Evolutionary conservation across 306 rosid genomes (phyloP), one percentile per base, ranked within the genome.

Genomic region (Amphicarpaea edgeworthii): DNA sequence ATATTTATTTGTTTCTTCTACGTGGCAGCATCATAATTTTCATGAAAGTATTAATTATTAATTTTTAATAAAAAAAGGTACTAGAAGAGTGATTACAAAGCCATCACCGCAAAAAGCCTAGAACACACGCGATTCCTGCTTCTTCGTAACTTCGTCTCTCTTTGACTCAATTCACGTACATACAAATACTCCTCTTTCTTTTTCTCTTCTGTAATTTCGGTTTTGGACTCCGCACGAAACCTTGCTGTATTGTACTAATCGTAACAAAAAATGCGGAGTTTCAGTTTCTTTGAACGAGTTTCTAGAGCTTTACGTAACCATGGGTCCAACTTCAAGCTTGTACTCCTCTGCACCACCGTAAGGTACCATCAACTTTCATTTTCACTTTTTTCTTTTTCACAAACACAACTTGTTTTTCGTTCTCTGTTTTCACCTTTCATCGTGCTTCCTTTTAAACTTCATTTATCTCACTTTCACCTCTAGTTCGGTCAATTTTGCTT

Each of bases 261-360:
- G 57, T 58, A 16, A 42, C 7, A 12, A 80, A 59, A 32, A 57
- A 95, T 95, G 99, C 84, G 77, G 20, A 83, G 47, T 38, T 76
- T 67, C 78, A 55, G 68, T 38, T 59, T 90, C 82, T 88, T 77
- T 64, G 24, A 73, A n/a, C 87, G 87, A 51, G 66, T 89, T 62
- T 90, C 95, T 49, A 81, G 38, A 68, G 73, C 81, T 19, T 86
- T 86, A 78, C 89, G 68, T 34, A 89, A 84, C 24, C 19, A 89
- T 45, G 87, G 92, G 14, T 85, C 89, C 3, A 79, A 87, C 7
- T 74, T 92, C 16, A 89, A 90, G 89, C 58, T 92, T 42, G 87
- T 95, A 0, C 69, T 92, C 6, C 87, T 95, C 83, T 79, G 91
- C 88, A 82, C 85, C 66, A 85, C 99, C 83, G 84, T 90, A 12